These are phyloP conservation scores for Russula foetens DNA, from an alignment of 768 basidiomycete species.

Conservation along the genomic window DNA sequence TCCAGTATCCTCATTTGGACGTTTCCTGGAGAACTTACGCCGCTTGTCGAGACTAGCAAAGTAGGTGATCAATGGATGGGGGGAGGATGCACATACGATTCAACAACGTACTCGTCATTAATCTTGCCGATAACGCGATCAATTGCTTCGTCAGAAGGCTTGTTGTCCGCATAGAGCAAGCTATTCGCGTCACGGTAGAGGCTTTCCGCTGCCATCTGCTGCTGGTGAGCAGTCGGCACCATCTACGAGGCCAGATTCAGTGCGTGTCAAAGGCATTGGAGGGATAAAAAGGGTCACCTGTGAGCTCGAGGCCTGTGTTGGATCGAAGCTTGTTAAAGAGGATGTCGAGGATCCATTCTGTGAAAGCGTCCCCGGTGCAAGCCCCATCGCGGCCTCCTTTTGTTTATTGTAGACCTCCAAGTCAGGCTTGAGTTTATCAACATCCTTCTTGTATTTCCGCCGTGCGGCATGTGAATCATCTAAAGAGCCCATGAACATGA, in stretches of 20 bases:
- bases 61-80: background rate
- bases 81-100: background rate
- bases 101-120: slow-evolving; percentile 74
- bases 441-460: slow-evolving; percentile 85
- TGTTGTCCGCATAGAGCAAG: slow-evolving; percentile 89
- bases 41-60: slow-evolving; percentile 74
- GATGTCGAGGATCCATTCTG: slow-evolving; percentile 33
- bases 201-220: slow-evolving; percentile 64
- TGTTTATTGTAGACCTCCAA: slow-evolving; percentile 80
- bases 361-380: slow-evolving; percentile 58
- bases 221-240: slow-evolving; percentile 48
- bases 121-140: slow-evolving; percentile 88
- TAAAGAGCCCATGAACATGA: slow-evolving; percentile 25
- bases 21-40: slow-evolving; percentile 82
- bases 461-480: slow-evolving; percentile 89
- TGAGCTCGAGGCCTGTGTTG: slow-evolving; percentile 35
- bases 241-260: slow-evolving; percentile 29
- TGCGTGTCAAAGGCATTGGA: background rate
- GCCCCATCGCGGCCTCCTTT: slow-evolving; percentile 77
- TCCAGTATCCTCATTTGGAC: slow-evolving; percentile 85
- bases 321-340: slow-evolving; percentile 44
- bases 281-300: slow-evolving; percentile 27
- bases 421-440: slow-evolving; percentile 84
- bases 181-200: slow-evolving; percentile 93
- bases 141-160: slow-evolving; percentile 91